Evolutionary conservation across 2,329 filamentous ascomycete genomes (phyloP), one percentile per base, ranked within the genome.

Genomic region (Cladosporium velox): DNA sequence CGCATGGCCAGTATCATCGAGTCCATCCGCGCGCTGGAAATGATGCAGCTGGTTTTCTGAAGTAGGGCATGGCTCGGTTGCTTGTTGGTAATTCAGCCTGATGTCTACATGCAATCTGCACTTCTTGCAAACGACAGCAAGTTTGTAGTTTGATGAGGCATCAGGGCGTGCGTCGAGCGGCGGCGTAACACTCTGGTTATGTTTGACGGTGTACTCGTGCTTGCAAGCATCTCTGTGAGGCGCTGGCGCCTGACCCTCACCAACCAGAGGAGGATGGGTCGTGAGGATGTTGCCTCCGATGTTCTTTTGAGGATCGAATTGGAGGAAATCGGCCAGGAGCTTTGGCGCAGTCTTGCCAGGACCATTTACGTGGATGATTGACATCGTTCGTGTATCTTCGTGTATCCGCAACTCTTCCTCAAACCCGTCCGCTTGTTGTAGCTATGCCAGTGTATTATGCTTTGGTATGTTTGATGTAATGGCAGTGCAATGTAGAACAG

Each of bases 31-130:
- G 18, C 69, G 67, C 55, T 71, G 71, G 66, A 90, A 83, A 74
- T 91, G 89, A 74, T 91, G 89, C 5, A 91, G 75, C 34, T 86
- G 86, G 68, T 81, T 83, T 1, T 82, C 77, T 12, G 72, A 67
- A 63, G 79, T 82, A 3, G 84, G 83, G 70, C 83, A 86, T 6
- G 81, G 77, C 34, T 73, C 72, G 28, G 67, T 75, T n/a, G 79
- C 74, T 14, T 72, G 71, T 30, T 78, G 79, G 70, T 85, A 86
- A 67, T 84, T 82, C 38, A 89, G 81, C 12, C 79, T 78, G 26
- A 91, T 74, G 69, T 87, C 83, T 52, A 90, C 78, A 76, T 91
- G 88, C 72, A 83, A 82, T 61, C 86, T 84, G 74, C 89, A 91
- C 67, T 80, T 81, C 65, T 81, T 77, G 76, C 89, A 91, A 69